Percentiles rank a stretch among this genome's conserved stretches.
Conservation (phyloP, 2,329 filamentous ascomycete genomes). For the Triangularia setosa region DNA sequence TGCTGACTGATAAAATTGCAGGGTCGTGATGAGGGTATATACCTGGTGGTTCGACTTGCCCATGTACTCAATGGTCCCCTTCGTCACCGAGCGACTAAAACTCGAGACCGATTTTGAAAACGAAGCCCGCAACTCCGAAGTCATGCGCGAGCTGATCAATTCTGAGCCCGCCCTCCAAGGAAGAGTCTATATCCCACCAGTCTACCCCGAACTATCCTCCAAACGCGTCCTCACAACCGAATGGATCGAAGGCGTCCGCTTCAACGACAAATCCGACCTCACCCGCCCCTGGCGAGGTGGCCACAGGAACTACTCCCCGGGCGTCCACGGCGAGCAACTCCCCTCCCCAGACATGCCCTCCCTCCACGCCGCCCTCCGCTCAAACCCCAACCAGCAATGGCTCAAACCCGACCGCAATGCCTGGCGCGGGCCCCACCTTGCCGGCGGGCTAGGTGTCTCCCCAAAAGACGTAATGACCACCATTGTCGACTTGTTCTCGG, state of each 20-base stretch:
- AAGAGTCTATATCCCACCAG: conserved; percentile 81
- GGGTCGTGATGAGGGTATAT: conserved; percentile 76
- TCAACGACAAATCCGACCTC: conserved; percentile 88
- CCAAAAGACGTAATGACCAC: conserved; percentile 90
- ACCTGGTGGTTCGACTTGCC: conserved; percentile 90
- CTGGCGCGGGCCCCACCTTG: conserved; percentile 69
- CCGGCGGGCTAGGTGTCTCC: conserved; percentile 78
- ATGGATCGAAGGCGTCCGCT: conserved; percentile 91
- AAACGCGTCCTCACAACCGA: conserved; percentile 87
- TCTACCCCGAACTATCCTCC: conserved; percentile 78
- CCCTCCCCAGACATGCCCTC: conserved; percentile 45
- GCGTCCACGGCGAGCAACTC: conserved; percentile 65
- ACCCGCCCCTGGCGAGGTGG: conserved; percentile 75
- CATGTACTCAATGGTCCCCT: conserved; percentile 84
- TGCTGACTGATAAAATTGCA: conserved; percentile 29
- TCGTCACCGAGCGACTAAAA: conserved; percentile 85
- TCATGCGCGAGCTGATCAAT: conserved; percentile 74
- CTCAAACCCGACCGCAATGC: conserved; percentile 76
- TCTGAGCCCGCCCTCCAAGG: conserved; percentile 71
- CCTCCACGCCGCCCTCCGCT: conserved; percentile 43
- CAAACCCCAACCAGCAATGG: conserved; percentile 51
- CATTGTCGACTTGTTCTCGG: conserved; percentile 94
- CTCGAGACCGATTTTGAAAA: conserved; percentile 93
- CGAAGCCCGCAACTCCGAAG: conserved; percentile 82
- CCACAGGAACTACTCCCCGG: conserved; percentile 70